These are phyloP conservation scores for Fusarium ramigenum DNA, from an alignment of 2,329 filamentous ascomycete species.

Conservation along the genomic window DNA sequence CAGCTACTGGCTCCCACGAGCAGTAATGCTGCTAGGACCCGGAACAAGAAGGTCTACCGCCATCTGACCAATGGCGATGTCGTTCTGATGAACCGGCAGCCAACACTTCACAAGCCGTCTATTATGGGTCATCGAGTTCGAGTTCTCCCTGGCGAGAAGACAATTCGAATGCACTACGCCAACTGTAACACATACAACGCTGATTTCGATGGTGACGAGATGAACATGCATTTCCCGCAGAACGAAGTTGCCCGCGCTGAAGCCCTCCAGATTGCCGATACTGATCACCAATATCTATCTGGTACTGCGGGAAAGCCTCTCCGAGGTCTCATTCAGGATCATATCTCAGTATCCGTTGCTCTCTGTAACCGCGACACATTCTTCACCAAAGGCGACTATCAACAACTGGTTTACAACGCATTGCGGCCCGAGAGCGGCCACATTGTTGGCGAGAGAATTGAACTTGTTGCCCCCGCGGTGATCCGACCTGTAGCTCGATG, in stretches of 20 bases:
- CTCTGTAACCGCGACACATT: slow-evolving; percentile 92
- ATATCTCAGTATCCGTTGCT: slow-evolving; percentile 92
- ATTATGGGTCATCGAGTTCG: slow-evolving; percentile 98
- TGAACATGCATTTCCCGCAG: slow-evolving; percentile 99
- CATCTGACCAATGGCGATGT: slow-evolving; percentile 97
- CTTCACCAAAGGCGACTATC: slow-evolving; percentile 87
- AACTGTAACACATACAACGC: slow-evolving; percentile 99
- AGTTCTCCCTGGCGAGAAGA: slow-evolving; percentile 93
- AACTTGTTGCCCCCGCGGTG: slow-evolving; percentile 82
- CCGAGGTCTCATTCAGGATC: slow-evolving; percentile 96
- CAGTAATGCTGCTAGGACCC: slow-evolving; percentile 75
- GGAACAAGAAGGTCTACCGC: slow-evolving; percentile 95
- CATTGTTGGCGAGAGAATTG: slow-evolving; percentile 82
- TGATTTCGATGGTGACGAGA: slow-evolving; percentile 99
- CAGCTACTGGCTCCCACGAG: slow-evolving; percentile 88
- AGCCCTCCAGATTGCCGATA: slow-evolving; percentile 92
- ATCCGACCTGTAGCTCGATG: slow-evolving; percentile 83
- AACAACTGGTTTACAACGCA: slow-evolving; percentile 91
- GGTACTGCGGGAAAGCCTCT: slow-evolving; percentile 93
- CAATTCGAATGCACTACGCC: slow-evolving; percentile 99
- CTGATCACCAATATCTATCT: slow-evolving; percentile 96
- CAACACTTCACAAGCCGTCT: slow-evolving; percentile 96
- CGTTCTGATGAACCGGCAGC: slow-evolving; percentile 98
- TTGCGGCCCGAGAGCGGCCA: slow-evolving; percentile 91
- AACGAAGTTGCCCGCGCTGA: slow-evolving; percentile 95